A percentile compares a stretch with the other conserved stretches of the same genome.
Conservation (phyloP, 495 filamentous ascomycete genomes). For the Penicillium malachiteum region DNA sequence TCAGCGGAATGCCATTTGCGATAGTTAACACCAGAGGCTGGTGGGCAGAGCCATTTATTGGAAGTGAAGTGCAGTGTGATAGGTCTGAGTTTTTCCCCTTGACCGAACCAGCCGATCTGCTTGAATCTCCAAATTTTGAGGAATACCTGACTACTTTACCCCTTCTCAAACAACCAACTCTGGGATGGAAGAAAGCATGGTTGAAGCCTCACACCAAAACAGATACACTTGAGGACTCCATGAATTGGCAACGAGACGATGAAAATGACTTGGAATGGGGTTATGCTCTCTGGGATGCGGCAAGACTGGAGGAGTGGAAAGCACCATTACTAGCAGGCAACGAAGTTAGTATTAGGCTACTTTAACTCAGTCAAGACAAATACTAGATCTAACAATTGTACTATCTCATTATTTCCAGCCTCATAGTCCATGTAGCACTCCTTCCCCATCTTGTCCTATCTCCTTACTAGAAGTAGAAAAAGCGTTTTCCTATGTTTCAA, state of each 20-base stretch:
- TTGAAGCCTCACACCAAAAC: neutral
- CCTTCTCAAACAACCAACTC: constrained; percentile 15
- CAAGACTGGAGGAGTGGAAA: constrained; percentile 4
- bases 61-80: neutral
- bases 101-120: constrained; percentile 16
- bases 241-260: neutral
- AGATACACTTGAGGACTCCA: neutral
- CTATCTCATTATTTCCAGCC: no score
- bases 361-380: no score
- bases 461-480: no score
- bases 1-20: constrained; percentile 12
- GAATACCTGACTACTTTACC: constrained; percentile 17
- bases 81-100: constrained; percentile 9
- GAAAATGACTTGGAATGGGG: neutral
- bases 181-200: constrained; percentile 11
- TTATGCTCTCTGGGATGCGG: constrained; percentile 1
- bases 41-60: neutral
- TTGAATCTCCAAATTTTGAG: constrained; percentile 10
- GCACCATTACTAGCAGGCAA: neutral
- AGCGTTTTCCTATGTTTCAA: no score
- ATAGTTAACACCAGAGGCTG: constrained; percentile 4
- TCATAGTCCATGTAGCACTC: no score
- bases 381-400: no score
- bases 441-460: no score
- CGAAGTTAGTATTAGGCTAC: neutral